Percentiles rank a stretch among this genome's conserved stretches.
Evolutionary conservation across 768 basidiomycete genomes (phyloP).

Genomic region (Trichaptum fuscoviolaceum): DNA sequence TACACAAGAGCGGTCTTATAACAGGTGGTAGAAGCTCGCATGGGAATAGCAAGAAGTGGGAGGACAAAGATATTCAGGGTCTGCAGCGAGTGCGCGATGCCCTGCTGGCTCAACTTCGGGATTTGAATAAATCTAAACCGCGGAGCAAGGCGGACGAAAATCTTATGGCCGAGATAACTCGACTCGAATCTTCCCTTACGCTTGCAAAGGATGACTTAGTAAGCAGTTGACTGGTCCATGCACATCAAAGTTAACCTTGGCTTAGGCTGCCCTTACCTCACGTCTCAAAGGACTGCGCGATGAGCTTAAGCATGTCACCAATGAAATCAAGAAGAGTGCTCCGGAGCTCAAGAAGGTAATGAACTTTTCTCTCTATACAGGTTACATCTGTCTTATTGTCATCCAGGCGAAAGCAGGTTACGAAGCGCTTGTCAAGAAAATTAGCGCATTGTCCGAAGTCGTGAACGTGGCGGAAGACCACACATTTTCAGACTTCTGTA

Average conservation of each 20-base stretch:
- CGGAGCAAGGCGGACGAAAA: slow-evolving; percentile 80
- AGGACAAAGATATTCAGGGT: slow-evolving; percentile 89
- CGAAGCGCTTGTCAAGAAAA: slow-evolving; percentile 45
- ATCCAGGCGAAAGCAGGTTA: slow-evolving; percentile 51
- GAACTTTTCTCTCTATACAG: neutral
- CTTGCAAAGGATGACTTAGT: slow-evolving; percentile 84
- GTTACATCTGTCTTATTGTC: neutral
- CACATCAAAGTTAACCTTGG: slow-evolving; percentile 6
- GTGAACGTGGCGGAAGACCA: slow-evolving; percentile 78
- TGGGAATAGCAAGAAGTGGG: slow-evolving; percentile 80
- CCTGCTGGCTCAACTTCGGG: slow-evolving; percentile 69
- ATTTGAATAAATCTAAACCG: slow-evolving; percentile 80
- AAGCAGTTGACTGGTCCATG: slow-evolving; percentile 19
- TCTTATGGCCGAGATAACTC: slow-evolving; percentile 67
- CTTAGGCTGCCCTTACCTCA: slow-evolving; percentile 67
- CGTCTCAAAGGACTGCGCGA: slow-evolving; percentile 75
- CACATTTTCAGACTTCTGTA: slow-evolving; percentile 75
- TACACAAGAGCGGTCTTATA: slow-evolving; percentile 96
- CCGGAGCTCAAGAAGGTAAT: slow-evolving; percentile 73
- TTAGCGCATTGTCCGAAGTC: slow-evolving; percentile 46
- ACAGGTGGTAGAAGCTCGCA: slow-evolving; percentile 89
- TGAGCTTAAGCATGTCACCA: slow-evolving; percentile 77
- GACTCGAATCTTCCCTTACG: slow-evolving; percentile 72
- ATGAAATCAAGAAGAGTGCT: slow-evolving; percentile 56
- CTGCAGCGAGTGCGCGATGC: slow-evolving; percentile 62